Percentiles rank a stretch among this genome's conserved stretches.
Evolutionary conservation across 2,329 filamentous ascomycete species (phyloP).

Genomic region (Paracoccidioides brasiliensis): DNA sequence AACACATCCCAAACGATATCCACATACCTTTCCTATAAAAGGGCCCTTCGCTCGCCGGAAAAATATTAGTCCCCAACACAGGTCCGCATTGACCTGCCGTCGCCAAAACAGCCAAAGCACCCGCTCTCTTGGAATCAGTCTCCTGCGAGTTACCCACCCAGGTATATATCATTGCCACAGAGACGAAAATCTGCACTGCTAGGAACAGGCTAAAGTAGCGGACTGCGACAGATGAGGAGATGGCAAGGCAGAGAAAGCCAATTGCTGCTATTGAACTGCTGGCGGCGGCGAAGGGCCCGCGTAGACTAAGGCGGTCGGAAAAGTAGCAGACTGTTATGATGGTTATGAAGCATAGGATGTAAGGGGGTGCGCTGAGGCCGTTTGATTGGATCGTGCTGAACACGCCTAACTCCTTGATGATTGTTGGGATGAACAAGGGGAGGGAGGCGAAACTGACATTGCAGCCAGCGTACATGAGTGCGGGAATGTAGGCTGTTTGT

Average conservation of each 20-base stretch:
- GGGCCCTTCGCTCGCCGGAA: conserved; percentile 21
- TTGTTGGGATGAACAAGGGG: conserved; percentile 22
- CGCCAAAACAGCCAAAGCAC: conserved; percentile 26
- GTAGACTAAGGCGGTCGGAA: conserved; percentile 25
- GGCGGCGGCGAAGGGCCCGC: conserved; percentile 28
- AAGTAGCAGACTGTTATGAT: conserved; percentile 25
- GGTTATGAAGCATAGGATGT: conserved; percentile 29
- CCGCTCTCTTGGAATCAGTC: conserved; percentile 26
- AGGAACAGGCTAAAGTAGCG: conserved; percentile 29
- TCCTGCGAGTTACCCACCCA: conserved; percentile 28
- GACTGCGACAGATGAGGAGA: conserved; percentile 19
- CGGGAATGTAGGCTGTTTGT: conserved; percentile 9
- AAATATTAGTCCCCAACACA: conserved; percentile 22
- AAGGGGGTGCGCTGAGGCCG: conserved; percentile 29
- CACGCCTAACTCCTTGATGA: conserved; percentile 23
- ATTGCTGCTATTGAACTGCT: conserved; percentile 25
- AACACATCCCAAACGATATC: conserved; percentile 23
- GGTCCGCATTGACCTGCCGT: conserved; percentile 26
- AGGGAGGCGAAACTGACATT: conserved; percentile 23
- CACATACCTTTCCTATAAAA: conserved; percentile 25
- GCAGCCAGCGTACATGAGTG: conserved; percentile 16
- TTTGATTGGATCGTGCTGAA: conserved; percentile 25
- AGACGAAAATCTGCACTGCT: conserved; percentile 28
- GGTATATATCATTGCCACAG: conserved; percentile 22
- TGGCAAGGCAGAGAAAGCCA: conserved; percentile 31